phyloP scores from a whole-genome alignment of 2,329 filamentous ascomycete genomes.

The Botryotinia calthae region DNA sequence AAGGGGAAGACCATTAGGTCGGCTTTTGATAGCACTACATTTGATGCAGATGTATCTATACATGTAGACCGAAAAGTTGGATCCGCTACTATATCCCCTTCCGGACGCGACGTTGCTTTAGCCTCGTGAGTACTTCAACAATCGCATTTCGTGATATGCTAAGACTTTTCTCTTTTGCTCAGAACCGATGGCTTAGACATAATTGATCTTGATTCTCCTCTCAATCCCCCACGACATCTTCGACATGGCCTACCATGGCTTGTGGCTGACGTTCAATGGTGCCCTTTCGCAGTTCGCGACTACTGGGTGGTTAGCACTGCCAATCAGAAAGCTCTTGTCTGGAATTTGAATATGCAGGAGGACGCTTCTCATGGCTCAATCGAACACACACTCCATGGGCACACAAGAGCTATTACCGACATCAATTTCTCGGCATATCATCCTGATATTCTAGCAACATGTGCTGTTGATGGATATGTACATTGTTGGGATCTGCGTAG shows the following conservation, averaged over 20 bases:
- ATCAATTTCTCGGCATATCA: conserved; percentile 96
- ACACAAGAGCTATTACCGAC: conserved; percentile 86
- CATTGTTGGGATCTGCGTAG: conserved; percentile 87
- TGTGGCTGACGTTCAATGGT: conserved; percentile 96
- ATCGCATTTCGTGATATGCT: background rate
- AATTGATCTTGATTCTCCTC: conserved; percentile 87
- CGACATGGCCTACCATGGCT: conserved; percentile 90
- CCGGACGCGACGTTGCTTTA: conserved; percentile 83
- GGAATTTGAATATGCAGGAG: conserved; percentile 75
- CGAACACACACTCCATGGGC: conserved; percentile 83
- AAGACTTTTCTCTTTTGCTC: background rate
- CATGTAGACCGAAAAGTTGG: conserved; percentile 72
- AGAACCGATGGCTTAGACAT: conserved; percentile 80
- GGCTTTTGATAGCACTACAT: conserved; percentile 82
- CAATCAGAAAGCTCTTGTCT: conserved; percentile 90
- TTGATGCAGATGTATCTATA: conserved; percentile 80
- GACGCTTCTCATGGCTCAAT: conserved; percentile 70
- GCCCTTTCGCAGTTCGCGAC: conserved; percentile 82
- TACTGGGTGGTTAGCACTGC: conserved; percentile 94
- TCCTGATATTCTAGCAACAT: conserved; percentile 84
- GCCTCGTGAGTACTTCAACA: conserved; percentile 57
- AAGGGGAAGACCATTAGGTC: conserved; percentile 61
- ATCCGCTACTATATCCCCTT: conserved; percentile 89
- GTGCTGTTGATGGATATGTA: conserved; percentile 88
- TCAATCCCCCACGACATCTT: conserved; percentile 79